Conservation (phyloP, 345 rosid species). For the Rubroshorea leprosula region DNA sequence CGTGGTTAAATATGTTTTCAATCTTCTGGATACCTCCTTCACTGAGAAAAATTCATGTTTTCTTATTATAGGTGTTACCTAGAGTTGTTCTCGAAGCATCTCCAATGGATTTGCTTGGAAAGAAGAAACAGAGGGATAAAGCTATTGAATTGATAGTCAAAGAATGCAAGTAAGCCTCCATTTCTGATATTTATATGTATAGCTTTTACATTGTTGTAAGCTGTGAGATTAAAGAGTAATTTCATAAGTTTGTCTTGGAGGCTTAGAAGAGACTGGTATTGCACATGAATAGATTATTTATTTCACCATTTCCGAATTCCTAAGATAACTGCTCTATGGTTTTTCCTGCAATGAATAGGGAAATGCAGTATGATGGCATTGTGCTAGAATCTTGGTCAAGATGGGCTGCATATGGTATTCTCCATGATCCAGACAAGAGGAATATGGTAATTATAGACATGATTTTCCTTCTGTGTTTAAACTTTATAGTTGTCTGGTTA, state of each 20-base stretch:
- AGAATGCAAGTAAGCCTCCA: constrained; percentile 69
- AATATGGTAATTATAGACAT: constrained; percentile 36
- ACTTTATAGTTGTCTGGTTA: background rate
- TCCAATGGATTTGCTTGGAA: constrained; percentile 60
- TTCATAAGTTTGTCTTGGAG: no score
- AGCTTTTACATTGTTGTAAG: no score
- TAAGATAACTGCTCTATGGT: background rate
- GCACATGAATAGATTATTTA: constrained; percentile 5
- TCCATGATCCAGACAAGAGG: constrained; percentile 57
- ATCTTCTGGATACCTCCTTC: background rate
- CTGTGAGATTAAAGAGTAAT: no score
- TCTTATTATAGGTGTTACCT: constrained; percentile 56
- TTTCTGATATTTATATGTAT: no score
- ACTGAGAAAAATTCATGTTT: background rate
- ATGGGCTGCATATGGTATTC: constrained; percentile 83
- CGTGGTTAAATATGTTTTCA: background rate
- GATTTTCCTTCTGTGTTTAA: constrained; percentile 2
- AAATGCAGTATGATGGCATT: constrained; percentile 78
- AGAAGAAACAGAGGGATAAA: constrained; percentile 69
- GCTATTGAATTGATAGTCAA: constrained; percentile 65
- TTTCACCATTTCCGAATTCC: background rate
- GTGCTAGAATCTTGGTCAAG: constrained; percentile 96
- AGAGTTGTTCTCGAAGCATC: constrained; percentile 80
- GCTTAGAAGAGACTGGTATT: no score
- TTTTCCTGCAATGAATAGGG: constrained; percentile 39